phyloP scores from a whole-genome alignment of 495 filamentous ascomycete species.

The Hyaloscypha bicolor region DNA sequence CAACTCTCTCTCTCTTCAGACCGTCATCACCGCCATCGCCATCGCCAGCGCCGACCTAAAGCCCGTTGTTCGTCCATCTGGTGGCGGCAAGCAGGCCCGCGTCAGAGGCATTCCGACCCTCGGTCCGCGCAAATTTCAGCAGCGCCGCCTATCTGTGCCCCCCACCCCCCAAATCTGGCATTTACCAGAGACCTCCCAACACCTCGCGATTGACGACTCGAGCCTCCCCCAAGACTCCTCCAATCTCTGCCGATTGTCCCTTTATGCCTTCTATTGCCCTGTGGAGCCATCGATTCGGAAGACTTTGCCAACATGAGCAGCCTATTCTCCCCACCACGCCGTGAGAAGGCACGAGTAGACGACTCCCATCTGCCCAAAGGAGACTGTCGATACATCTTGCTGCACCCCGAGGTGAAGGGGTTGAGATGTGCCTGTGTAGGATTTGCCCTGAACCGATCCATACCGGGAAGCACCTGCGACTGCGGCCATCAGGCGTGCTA shows the following conservation, averaged over 20 bases:
- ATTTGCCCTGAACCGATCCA: constrained; percentile 52
- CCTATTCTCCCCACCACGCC: constrained; percentile 31
- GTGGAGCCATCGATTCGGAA: constrained; percentile 30
- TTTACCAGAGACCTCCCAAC: constrained; percentile 7
- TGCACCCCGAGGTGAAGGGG: constrained; percentile 55
- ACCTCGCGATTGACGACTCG: neutral
- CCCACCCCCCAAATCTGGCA: constrained; percentile 11
- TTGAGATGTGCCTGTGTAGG: constrained; percentile 56
- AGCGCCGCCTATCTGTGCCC: constrained; percentile 7
- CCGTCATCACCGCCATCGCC: neutral
- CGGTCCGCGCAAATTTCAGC: neutral
- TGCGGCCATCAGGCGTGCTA: constrained; percentile 59
- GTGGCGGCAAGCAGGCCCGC: no score
- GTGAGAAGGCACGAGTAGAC: constrained; percentile 32
- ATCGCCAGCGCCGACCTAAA: neutral
- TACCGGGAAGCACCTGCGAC: constrained; percentile 53
- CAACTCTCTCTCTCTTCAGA: neutral
- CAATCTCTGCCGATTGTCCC: neutral
- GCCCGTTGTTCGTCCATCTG: no score
- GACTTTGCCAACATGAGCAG: constrained; percentile 23
- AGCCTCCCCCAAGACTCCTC: neutral
- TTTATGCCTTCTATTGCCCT: constrained; percentile 31
- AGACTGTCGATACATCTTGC: constrained; percentile 57
- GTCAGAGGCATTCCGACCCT: neutral
- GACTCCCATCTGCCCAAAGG: constrained; percentile 50